Evolutionary conservation across 192 early-diverging fungal species (phyloP).

Genomic region (Gryganskiella cystojenkinii): DNA sequence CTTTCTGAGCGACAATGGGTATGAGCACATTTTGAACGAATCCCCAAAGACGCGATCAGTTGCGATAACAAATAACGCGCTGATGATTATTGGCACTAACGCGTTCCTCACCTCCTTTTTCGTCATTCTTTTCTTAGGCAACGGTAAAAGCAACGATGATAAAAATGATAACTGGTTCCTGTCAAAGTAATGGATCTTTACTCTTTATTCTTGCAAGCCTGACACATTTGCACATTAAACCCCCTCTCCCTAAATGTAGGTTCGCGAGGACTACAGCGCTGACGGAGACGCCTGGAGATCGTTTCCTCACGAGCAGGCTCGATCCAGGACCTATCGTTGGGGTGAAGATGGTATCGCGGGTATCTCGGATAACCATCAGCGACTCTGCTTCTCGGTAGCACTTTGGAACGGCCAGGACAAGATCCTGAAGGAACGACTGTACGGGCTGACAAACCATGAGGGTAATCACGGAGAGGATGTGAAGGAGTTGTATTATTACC

Average conservation of each 20-base stretch:
- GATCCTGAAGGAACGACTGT: slow-evolving; percentile 51
- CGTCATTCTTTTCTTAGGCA: background rate
- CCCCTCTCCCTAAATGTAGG: slow-evolving; percentile 6
- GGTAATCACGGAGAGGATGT: slow-evolving; percentile 53
- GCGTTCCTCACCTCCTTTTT: background rate
- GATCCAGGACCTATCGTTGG: slow-evolving; percentile 48
- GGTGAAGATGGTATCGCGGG: slow-evolving; percentile 48
- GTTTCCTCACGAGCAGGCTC: slow-evolving; percentile 46
- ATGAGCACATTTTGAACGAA: too few species aligned
- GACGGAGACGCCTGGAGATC: slow-evolving; percentile 47
- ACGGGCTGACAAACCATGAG: slow-evolving; percentile 47
- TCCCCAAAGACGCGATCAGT: too few species aligned
- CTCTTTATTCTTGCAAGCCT: too few species aligned
- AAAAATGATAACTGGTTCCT: background rate
- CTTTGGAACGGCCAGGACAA: slow-evolving; percentile 48
- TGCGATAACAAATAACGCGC: too few species aligned
- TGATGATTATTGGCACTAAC: too few species aligned
- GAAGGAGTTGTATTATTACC: slow-evolving; percentile 52
- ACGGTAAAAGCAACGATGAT: too few species aligned
- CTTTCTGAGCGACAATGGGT: slow-evolving; percentile 53
- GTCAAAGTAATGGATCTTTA: too few species aligned
- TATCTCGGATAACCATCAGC: slow-evolving; percentile 46
- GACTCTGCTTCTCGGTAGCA: slow-evolving; percentile 44
- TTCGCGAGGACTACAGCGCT: slow-evolving; percentile 45
- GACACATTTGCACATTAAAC: too few species aligned